A percentile compares a stretch with the other conserved stretches of the same genome.
These are phyloP conservation scores for Xylariaceae sp. DNA, from an alignment of 2,329 filamentous ascomycete species.

Conservation along the genomic window DNA sequence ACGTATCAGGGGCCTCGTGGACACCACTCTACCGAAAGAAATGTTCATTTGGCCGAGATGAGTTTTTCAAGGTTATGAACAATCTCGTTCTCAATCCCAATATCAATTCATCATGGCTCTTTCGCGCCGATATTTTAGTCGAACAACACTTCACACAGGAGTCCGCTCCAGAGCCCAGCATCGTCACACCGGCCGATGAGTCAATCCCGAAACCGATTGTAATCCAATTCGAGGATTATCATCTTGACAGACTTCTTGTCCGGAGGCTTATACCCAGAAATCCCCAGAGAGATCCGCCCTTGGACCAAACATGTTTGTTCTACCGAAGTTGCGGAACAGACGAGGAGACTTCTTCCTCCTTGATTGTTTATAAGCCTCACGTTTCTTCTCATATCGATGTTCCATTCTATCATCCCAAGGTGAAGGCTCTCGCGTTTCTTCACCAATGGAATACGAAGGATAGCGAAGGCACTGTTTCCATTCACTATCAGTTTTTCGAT, in stretches of 20 bases:
- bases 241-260: conserved; percentile 60
- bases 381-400: conserved; percentile 54
- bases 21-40: conserved; percentile 48
- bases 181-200: conserved; percentile 24
- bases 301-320: conserved; percentile 80
- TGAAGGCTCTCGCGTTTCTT: conserved; percentile 68
- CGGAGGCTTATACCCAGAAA: conserved; percentile 79
- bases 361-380: conserved; percentile 78
- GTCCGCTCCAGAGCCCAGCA: conserved; percentile 24
- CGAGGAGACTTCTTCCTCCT: conserved; percentile 40
- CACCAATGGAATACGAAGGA: conserved; percentile 55
- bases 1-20: conserved; percentile 41
- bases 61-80: conserved; percentile 63
- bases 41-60: conserved; percentile 58
- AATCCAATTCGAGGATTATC: conserved; percentile 42
- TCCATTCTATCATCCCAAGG: conserved; percentile 83
- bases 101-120: conserved; percentile 70
- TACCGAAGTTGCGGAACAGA: conserved; percentile 41
- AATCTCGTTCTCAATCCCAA: conserved; percentile 77
- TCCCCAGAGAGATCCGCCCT: conserved; percentile 62
- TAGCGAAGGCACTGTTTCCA: conserved; percentile 47
- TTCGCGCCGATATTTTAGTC: conserved; percentile 69
- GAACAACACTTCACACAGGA: conserved; percentile 40
- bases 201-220: conserved; percentile 32
- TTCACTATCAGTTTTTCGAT: conserved; percentile 55